These are phyloP conservation scores for Euphorbia corollata DNA, from an alignment of 441 rosid species.

Conservation along the genomic window DNA sequence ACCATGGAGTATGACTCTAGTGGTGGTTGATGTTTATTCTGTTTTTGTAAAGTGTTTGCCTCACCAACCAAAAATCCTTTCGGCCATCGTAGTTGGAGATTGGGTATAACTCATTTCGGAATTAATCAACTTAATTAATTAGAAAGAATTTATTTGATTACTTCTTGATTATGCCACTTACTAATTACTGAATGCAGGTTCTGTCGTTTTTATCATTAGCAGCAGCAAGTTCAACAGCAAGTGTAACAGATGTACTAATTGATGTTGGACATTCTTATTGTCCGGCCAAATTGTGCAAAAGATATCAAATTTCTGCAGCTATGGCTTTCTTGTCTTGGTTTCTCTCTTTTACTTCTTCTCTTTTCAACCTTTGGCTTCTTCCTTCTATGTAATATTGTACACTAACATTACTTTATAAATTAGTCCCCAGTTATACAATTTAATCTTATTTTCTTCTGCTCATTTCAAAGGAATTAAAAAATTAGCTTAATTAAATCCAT, in stretches of 20 bases:
- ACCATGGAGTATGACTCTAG: conserved; percentile 68
- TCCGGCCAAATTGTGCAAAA: conserved; percentile 39
- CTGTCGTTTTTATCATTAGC: conserved; percentile 56
- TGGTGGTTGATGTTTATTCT: conserved; percentile 60
- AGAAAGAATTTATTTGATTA: too few relatives aligned
- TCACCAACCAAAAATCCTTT: conserved; percentile 41
- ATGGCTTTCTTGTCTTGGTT: conserved; percentile 71
- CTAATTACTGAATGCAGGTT: conserved; percentile 32
- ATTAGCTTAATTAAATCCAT: too few relatives aligned
- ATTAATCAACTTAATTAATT: background rate
- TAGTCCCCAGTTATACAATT: too few relatives aligned
- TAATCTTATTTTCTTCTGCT: too few relatives aligned
- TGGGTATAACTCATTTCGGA: too few relatives aligned
- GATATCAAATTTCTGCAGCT: conserved; percentile 58
- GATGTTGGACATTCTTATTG: conserved; percentile 27
- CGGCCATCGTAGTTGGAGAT: conserved; percentile 54
- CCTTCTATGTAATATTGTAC: conserved; percentile 31
- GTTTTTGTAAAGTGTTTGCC: conserved; percentile 39
- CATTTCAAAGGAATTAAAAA: too few relatives aligned
- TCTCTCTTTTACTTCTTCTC: conserved; percentile 50
- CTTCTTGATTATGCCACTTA: too few relatives aligned
- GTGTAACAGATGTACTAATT: conserved; percentile 44
- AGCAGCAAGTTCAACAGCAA: conserved; percentile 61
- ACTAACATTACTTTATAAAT: too few relatives aligned
- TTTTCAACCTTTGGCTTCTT: conserved; percentile 67